Evolutionary conservation across 306 rosid species (phyloP).

Genomic region (Cucumis cinereus): DNA sequence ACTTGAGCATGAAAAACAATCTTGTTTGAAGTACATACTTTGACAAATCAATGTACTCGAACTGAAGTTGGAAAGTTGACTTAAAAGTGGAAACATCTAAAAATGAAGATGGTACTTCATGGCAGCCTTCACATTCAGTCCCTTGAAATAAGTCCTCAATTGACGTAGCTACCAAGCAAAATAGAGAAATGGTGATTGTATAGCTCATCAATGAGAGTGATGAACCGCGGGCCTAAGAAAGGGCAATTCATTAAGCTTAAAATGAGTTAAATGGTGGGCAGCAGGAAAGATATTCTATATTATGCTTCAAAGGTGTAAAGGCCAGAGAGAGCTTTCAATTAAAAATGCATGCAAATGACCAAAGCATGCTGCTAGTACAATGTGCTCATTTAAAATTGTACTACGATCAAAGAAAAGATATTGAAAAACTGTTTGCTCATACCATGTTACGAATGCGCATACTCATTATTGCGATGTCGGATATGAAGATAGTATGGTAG

Average conservation of each 20-base stretch:
- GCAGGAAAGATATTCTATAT: not conserved
- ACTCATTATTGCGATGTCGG: constrained; percentile 81
- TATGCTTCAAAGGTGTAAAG: not conserved
- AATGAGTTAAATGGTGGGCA: not conserved
- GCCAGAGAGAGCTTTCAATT: not conserved
- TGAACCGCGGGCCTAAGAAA: constrained; percentile 78
- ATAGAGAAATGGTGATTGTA: constrained; percentile 83
- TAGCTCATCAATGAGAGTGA: constrained; percentile 84
- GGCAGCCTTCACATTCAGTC: constrained; percentile 68
- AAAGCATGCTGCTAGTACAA: not conserved
- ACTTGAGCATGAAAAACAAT: no score
- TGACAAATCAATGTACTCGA: not conserved
- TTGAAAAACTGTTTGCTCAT: not conserved
- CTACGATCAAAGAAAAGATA: not conserved
- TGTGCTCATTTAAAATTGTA: not conserved
- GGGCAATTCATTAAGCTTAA: not conserved
- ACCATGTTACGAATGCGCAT: constrained; percentile 94
- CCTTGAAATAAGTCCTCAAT: constrained; percentile 91
- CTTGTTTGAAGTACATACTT: no score
- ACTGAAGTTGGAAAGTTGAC: not conserved
- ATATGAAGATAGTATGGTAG: constrained; percentile 78
- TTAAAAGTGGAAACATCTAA: no score
- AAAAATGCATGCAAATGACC: not conserved
- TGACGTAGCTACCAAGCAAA: constrained; percentile 69
- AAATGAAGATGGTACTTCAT: no score